These are phyloP conservation scores for Solanum chacoense DNA, from an alignment of 305 asterid species.

Conservation along the genomic window DNA sequence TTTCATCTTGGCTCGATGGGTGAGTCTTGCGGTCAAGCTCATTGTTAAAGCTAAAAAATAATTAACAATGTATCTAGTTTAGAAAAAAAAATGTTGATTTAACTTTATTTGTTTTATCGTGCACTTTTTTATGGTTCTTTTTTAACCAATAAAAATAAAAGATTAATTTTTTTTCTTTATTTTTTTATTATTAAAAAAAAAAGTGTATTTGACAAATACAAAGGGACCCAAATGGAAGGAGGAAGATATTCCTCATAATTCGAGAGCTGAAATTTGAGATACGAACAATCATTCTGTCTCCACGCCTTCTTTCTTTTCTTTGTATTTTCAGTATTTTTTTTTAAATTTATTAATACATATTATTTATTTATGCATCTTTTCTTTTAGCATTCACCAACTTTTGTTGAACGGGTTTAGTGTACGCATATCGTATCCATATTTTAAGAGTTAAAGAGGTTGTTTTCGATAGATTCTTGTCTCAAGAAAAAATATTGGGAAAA, in stretches of 20 bases:
- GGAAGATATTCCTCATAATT: conserved; percentile 6
- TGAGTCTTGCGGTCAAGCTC: too few relatives aligned
- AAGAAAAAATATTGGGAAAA: neutral
- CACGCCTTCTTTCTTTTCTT: neutral
- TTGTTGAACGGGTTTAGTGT: neutral
- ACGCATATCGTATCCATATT: rapidly evolving
- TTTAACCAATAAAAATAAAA: neutral
- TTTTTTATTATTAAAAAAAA: neutral
- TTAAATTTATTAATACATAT: neutral
- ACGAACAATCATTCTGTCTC: conserved; percentile 10
- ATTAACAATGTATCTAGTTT: neutral
- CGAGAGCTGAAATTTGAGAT: conserved; percentile 13
- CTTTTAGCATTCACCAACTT: neutral
- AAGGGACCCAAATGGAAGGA: neutral
- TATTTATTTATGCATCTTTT: neutral
- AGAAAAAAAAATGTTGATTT: neutral
- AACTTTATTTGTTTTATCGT: neutral
- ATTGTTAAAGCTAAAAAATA: too few relatives aligned
- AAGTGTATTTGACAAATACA: neutral
- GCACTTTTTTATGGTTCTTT: neutral
- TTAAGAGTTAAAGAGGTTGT: neutral
- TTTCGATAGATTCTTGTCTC: neutral
- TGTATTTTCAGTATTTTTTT: neutral
- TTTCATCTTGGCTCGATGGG: too few relatives aligned
- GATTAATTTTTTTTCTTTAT: neutral